Evolutionary conservation across 805 yeast genomes (phyloP).

Genomic region (Lipomyces kockii): DNA sequence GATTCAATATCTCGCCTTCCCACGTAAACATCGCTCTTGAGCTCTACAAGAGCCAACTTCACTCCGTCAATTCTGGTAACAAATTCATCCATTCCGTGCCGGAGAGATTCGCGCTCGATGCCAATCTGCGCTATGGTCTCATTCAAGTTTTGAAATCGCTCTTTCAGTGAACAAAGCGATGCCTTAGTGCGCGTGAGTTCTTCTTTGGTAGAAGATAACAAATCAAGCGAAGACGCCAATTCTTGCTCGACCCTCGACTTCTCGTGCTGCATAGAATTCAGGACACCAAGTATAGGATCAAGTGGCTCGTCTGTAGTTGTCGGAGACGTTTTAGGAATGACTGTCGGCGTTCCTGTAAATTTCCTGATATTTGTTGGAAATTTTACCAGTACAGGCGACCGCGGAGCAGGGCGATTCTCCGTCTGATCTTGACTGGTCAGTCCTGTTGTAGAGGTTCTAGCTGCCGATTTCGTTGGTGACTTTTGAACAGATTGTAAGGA

Average conservation of each 20-base stretch:
- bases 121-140: conserved; percentile 12
- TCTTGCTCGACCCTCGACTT: conserved; percentile 21
- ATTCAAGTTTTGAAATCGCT: conserved; percentile 5
- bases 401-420: background rate
- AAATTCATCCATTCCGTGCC: conserved; percentile 28
- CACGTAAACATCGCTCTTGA: conserved; percentile 17
- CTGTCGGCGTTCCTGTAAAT: background rate
- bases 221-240: conserved; percentile 4
- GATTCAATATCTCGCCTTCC: conserved; percentile 6
- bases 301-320: background rate
- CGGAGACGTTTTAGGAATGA: too few species aligned
- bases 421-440: background rate
- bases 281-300: conserved; percentile 25
- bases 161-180: conserved; percentile 5
- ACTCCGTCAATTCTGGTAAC: conserved; percentile 16
- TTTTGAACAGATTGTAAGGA: background rate
- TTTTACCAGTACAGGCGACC: background rate
- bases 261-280: conserved; percentile 26
- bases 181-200: conserved; percentile 17
- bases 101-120: conserved; percentile 13
- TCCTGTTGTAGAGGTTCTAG: background rate
- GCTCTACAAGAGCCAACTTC: conserved; percentile 18
- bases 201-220: conserved; percentile 7
- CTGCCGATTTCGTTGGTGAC: background rate
- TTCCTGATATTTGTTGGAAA: background rate